A percentile compares a stretch with the other conserved stretches of the same genome.
phyloP scores from a whole-genome alignment of 2,329 filamentous ascomycete genomes.

The Fusarium oligoseptatum region DNA sequence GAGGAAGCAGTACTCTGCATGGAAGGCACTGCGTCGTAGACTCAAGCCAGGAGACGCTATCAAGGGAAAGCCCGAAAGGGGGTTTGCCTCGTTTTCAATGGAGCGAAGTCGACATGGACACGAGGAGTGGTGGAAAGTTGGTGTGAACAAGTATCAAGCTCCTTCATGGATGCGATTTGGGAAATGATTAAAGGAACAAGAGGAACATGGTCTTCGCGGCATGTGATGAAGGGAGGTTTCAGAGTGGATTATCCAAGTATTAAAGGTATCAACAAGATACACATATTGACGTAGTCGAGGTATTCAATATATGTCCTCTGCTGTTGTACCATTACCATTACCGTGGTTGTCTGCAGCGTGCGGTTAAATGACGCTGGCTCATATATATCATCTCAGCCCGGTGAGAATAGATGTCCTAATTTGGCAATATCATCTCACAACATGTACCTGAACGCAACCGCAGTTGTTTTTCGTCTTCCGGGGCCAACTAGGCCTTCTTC shows the following conservation, averaged over 20 bases:
- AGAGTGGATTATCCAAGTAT: slow-evolving; percentile 12
- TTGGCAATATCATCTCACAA: slow-evolving; percentile 48
- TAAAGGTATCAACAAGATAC: slow-evolving; percentile 29
- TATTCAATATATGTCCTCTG: slow-evolving; percentile 13
- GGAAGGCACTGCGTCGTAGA: slow-evolving; percentile 47
- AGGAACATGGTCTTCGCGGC: not conserved
- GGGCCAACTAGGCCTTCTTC: slow-evolving; percentile 57
- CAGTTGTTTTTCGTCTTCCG: slow-evolving; percentile 36
- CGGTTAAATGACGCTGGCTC: not conserved
- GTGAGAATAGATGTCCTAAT: not conserved
- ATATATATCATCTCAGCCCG: not conserved
- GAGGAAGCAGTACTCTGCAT: slow-evolving; percentile 46
- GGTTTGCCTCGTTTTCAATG: slow-evolving; percentile 42
- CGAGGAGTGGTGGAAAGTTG: slow-evolving; percentile 54
- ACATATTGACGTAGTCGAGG: slow-evolving; percentile 18
- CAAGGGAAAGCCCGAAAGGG: slow-evolving; percentile 44
- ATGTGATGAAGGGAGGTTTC: not conserved
- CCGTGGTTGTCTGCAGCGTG: not conserved
- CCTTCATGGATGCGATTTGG: slow-evolving; percentile 52
- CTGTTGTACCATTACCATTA: not conserved
- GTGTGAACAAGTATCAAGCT: slow-evolving; percentile 50
- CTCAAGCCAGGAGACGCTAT: slow-evolving; percentile 40
- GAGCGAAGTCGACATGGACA: slow-evolving; percentile 41
- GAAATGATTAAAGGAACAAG: not conserved
- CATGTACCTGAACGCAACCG: slow-evolving; percentile 61